Conservation (phyloP, 2,329 filamentous ascomycete species). For the Triangularia verruculosa region DNA sequence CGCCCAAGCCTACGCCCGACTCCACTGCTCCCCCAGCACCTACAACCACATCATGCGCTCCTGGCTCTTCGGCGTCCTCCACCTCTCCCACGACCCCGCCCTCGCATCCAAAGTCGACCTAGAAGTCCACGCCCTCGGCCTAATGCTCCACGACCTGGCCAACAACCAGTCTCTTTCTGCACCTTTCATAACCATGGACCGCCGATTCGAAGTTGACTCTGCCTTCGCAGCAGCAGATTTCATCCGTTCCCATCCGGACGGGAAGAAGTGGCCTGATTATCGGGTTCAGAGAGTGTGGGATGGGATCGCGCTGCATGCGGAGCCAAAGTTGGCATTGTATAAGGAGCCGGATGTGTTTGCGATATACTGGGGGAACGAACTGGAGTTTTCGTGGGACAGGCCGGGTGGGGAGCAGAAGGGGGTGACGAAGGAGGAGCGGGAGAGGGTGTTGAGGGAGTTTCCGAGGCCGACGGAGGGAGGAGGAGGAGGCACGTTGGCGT, state of each 20-base stretch:
- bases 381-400: conserved; percentile 34
- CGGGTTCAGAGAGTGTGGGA: conserved; percentile 48
- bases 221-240: conserved; percentile 44
- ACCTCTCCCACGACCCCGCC: conserved; percentile 23
- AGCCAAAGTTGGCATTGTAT: conserved; percentile 35
- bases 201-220: conserved; percentile 50
- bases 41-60: conserved; percentile 39
- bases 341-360: conserved; percentile 43
- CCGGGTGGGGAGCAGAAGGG: conserved; percentile 35
- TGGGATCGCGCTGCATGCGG: conserved; percentile 45
- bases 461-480: conserved; percentile 29
- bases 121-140: conserved; percentile 39
- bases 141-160: conserved; percentile 43
- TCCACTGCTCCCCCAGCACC: conserved; percentile 30
- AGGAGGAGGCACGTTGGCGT: conserved; percentile 36
- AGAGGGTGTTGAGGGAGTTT: conserved; percentile 33
- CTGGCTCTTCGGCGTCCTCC: conserved; percentile 28
- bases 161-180: conserved; percentile 36
- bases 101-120: conserved; percentile 32
- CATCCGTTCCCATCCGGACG: conserved; percentile 28
- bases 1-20: conserved; percentile 33
- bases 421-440: conserved; percentile 35
- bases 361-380: conserved; percentile 33
- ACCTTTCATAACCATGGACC: conserved; percentile 39
- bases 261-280: conserved; percentile 37